Base-by-base conservation (phyloP, 2,329 filamentous ascomycete genomes). In the Nigrospora osmanthi region DNA sequence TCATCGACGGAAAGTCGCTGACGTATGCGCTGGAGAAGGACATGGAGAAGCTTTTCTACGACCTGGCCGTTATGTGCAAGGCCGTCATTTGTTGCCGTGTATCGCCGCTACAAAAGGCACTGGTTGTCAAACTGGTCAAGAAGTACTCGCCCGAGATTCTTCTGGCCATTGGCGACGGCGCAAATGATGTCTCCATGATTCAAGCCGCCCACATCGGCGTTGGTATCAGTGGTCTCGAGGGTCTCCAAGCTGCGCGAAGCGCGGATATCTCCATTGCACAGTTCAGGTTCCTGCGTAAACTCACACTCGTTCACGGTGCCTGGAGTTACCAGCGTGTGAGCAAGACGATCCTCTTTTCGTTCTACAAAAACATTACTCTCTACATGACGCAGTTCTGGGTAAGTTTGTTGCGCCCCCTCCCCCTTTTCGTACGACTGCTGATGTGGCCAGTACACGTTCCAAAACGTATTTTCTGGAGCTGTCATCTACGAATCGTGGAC, bases 311-410 rank as follows among this genome's bases (percentile, higher is more conserved):
- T 11, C 93, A 98, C 60, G 93, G 93, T 19, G 85, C 90, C 6
- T 98, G 93, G 93, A 95, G 89, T 62, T 98, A 98, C 62, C 91
- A 96, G 63, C 86, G 93, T 47, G 85, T 98, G 62, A 91, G 87
- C 76, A 95, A 95, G 70, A 89, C 95, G 47, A 97, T 98, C 57
- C 68, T 98, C 50, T 98, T 95, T 69, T 97, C 93, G 7, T 98
- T 97, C 66, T 98, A 98, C 76, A 98, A 98, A 76, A 98, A 98
- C 69, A 96, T 97, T 54, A 85, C 90, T 16, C 74, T 98, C 49
- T 98, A 97, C 69, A 90, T 98, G 86, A 98, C 94, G 48, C 94
- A 98, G 63, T 98, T 98, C 63, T 98, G 94, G 89, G 86, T 89
- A 73, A 71, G 83, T 72, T 34, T 17, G 11, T 43, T n/a, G 16